These are phyloP conservation scores for Pichia occidentalis DNA, from an alignment of 805 yeast species.

Conservation along the genomic window DNA sequence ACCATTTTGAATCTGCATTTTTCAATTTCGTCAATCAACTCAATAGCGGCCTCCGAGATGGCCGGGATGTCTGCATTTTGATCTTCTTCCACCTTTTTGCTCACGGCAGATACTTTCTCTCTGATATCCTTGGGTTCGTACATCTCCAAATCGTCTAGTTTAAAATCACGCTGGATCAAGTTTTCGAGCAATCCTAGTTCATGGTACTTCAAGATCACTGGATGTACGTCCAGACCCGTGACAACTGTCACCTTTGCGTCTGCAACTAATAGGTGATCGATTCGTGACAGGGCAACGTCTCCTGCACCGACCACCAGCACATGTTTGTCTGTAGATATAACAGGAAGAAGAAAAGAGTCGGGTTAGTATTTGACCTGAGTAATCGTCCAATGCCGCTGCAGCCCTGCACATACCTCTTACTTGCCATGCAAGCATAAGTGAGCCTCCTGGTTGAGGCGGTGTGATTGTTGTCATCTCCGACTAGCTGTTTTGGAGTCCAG, in stretches of 20 bases:
- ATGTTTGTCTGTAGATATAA: constrained; percentile 42
- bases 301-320: constrained; percentile 76
- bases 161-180: constrained; percentile 40
- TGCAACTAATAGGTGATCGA: constrained; percentile 60
- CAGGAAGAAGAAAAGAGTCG: no score
- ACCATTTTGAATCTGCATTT: constrained; percentile 51
- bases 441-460: constrained; percentile 38
- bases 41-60: constrained; percentile 23
- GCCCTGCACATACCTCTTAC: constrained; percentile 39
- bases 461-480: constrained; percentile 2
- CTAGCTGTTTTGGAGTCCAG: no score
- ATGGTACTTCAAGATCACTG: constrained; percentile 30
- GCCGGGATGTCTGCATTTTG: constrained; percentile 9
- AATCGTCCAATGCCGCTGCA: neutral
- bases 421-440: constrained; percentile 69
- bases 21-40: constrained; percentile 31
- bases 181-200: constrained; percentile 36
- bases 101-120: neutral
- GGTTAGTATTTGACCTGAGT: constrained; percentile 5
- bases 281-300: constrained; percentile 68
- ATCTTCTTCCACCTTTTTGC: constrained; percentile 18
- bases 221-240: constrained; percentile 35
- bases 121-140: constrained; percentile 31
- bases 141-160: constrained; percentile 41
- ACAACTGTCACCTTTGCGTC: constrained; percentile 66